Evolutionary conservation across 805 yeast species (phyloP).

Genomic region (Clavispora vitiphila): DNA sequence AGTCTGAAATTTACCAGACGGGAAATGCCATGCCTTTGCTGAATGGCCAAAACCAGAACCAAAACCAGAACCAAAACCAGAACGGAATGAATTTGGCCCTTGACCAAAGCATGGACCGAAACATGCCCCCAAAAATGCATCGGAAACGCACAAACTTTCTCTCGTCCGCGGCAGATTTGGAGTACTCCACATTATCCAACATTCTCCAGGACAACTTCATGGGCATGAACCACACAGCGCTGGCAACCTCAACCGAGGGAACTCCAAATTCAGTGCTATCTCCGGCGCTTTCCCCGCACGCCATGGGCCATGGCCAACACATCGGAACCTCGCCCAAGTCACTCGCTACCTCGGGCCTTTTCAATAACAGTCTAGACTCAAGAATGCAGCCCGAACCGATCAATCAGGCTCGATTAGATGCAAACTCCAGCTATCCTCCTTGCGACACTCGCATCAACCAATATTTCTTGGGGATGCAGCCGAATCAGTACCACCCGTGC

Average conservation of each 20-base stretch:
- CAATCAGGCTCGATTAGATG: background rate
- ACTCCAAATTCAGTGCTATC: constrained; percentile 34
- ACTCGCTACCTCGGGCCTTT: constrained; percentile 2
- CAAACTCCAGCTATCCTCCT: constrained; percentile 25
- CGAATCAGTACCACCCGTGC: constrained; percentile 32
- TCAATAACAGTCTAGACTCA: background rate
- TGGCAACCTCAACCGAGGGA: constrained; percentile 29
- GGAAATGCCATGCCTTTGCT: background rate
- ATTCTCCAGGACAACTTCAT: constrained; percentile 49
- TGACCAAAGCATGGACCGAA: background rate
- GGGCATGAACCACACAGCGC: constrained; percentile 15
- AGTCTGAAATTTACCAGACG: background rate
- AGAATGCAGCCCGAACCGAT: background rate
- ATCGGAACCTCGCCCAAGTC: constrained; percentile 5
- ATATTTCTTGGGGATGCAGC: constrained; percentile 62
- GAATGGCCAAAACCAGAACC: too few relatives aligned
- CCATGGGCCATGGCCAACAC: background rate
- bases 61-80: background rate
- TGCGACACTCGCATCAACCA: constrained; percentile 62
- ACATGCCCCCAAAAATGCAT: background rate
- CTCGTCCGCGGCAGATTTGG: constrained; percentile 69
- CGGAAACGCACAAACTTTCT: constrained; percentile 42
- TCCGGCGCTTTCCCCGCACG: constrained; percentile 36
- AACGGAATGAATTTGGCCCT: background rate
- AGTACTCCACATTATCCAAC: constrained; percentile 62